phyloP scores from a whole-genome alignment of 2,329 filamentous ascomycete genomes.

The Gyromitra esculenta region DNA sequence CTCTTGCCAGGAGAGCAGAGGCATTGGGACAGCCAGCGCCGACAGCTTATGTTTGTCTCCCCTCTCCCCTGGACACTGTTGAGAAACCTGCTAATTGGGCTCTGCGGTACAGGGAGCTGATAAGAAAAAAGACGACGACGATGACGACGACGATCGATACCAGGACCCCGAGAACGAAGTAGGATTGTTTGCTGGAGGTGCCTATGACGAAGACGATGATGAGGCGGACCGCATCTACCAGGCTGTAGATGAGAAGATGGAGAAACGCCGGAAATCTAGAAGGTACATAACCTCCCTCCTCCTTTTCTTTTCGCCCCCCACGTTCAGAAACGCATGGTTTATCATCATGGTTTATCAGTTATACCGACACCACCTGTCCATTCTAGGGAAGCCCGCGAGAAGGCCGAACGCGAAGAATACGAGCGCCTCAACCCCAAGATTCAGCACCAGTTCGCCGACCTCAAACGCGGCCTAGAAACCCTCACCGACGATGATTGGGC shows the following conservation, averaged over 20 bases:
- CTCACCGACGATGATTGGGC: conserved; percentile 98
- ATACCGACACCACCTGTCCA: conserved; percentile 73
- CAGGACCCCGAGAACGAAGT: conserved; percentile 98
- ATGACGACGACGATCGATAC: conserved; percentile 81
- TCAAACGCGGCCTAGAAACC: conserved; percentile 87
- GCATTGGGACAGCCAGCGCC: conserved; percentile 78
- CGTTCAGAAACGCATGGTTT: conserved; percentile 69
- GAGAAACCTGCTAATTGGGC: conserved; percentile 9
- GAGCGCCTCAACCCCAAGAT: conserved; percentile 98
- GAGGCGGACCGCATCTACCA: conserved; percentile 97
- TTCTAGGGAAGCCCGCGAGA: conserved; percentile 91
- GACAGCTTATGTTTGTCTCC: conserved; percentile 67
- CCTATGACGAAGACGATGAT: conserved; percentile 97
- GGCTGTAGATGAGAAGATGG: conserved; percentile 97
- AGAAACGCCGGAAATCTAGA: conserved; percentile 82
- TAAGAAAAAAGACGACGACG: conserved; percentile 76
- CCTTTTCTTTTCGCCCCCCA: conserved; percentile 52
- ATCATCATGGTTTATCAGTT: conserved; percentile 75
- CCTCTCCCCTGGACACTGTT: background rate
- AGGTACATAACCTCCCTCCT: conserved; percentile 69
- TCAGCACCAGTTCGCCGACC: conserved; percentile 93
- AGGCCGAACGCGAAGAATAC: conserved; percentile 91
- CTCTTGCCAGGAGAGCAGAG: conserved; percentile 90
- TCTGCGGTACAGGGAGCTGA: conserved; percentile 68
- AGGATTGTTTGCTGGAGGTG: conserved; percentile 91